Evolutionary conservation across 305 asterid genomes (phyloP).

Genomic region (Andrographis paniculata): DNA sequence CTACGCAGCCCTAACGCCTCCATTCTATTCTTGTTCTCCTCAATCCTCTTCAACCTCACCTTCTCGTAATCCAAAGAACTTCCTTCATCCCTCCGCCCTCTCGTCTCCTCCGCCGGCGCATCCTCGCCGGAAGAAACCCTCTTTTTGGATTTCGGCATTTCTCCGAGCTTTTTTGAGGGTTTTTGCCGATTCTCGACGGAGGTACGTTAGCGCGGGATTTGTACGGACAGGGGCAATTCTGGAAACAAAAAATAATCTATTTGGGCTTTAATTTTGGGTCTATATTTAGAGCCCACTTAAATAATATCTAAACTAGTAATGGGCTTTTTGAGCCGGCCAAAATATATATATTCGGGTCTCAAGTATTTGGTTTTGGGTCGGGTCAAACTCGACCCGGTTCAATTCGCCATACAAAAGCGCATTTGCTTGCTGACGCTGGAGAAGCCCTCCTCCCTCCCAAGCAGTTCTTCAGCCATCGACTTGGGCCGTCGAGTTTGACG

Average conservation of each 20-base stretch:
- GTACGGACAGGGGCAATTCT: too few relatives aligned
- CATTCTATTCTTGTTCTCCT: constrained; percentile 74
- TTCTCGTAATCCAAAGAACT: constrained; percentile 45
- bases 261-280: too few relatives aligned
- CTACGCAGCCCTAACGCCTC: constrained; percentile 74
- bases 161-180: too few relatives aligned
- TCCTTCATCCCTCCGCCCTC: constrained; percentile 12
- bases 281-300: too few relatives aligned
- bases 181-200: too few relatives aligned
- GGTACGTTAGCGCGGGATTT: too few relatives aligned
- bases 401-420: constrained; percentile 8
- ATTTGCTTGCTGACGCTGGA: constrained; percentile 2
- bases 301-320: too few relatives aligned
- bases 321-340: neutral
- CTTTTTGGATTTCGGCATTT: constrained; percentile 22
- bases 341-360: neutral
- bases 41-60: constrained; percentile 66
- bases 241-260: too few relatives aligned
- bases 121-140: constrained; percentile 21
- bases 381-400: constrained; percentile 20
- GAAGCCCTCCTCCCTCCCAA: constrained; percentile 6
- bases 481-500: constrained; percentile 15
- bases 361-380: too few relatives aligned
- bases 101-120: constrained; percentile 4
- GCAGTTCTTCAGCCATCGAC: constrained; percentile 17